Evolutionary conservation across 805 yeast genomes (phyloP).

Genomic region (Wickerhamiella galacta): DNA sequence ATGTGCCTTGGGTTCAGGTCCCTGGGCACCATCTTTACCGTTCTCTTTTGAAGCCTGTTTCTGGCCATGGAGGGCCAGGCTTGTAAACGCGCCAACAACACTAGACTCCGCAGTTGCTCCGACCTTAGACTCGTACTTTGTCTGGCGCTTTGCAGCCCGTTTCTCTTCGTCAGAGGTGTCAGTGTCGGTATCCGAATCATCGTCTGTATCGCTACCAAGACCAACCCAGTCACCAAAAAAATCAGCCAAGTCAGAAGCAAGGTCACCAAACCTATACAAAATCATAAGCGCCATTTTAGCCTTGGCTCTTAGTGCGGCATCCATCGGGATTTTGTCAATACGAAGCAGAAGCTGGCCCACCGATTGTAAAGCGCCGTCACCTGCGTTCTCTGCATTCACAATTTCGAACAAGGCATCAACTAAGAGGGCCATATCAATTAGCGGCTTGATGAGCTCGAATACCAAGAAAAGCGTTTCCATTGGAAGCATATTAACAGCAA

Average conservation of each 20-base stretch:
- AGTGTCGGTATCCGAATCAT: constrained; percentile 2
- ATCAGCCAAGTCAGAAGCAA: constrained; percentile 4
- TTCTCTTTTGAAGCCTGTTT: background rate
- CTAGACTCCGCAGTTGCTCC: background rate
- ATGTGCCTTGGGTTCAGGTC: background rate
- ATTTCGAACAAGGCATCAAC: constrained; percentile 9
- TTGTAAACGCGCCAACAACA: background rate
- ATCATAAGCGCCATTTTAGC: constrained; percentile 6
- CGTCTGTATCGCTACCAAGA: constrained; percentile 4
- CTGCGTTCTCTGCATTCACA: constrained; percentile 6
- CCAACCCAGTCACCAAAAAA: constrained; percentile 7
- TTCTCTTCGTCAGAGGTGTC: constrained; percentile 7
- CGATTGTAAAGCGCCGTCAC: constrained; percentile 5
- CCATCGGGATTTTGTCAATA: constrained; percentile 6
- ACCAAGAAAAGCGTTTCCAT: constrained; percentile 7
- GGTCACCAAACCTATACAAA: constrained; percentile 7
- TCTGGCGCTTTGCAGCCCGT: constrained; percentile 3
- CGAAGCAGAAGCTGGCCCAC: constrained; percentile 6
- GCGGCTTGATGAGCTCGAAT: constrained; percentile 6
- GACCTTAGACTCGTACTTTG: constrained; percentile 1
- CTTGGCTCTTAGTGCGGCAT: constrained; percentile 2
- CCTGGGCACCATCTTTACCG: background rate
- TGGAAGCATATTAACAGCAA: constrained; percentile 11
- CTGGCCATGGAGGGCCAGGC: background rate
- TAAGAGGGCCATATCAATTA: constrained; percentile 6